Evolutionary conservation across 345 rosid genomes (phyloP), one percentile per base, ranked within the genome.

Genomic region (Eucalyptus polybractea): DNA sequence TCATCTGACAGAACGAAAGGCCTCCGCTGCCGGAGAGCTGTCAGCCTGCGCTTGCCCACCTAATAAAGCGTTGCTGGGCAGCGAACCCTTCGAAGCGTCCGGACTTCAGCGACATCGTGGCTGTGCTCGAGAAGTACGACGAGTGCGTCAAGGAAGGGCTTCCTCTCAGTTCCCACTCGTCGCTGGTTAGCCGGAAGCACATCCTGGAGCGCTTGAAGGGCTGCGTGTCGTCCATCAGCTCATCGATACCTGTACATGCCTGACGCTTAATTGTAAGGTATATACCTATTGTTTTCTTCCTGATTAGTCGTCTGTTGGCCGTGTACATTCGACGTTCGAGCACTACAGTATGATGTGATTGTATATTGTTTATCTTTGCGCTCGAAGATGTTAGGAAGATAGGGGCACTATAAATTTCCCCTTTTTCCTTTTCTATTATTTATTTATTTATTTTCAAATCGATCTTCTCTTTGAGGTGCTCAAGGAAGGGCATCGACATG

Each of bases 11-110:
- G 99, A 97, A 97, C 83, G 98, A 95, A 92, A 91, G 99, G 80
- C 99, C 99, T 29, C 98, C 99, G 13, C 81, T 98, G 89, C 99
- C 98, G 1, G 98, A 96, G 15, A 98, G 99, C 88, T 98, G 99
- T 80, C 99, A 95, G 92, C 98, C 98, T 1, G 99, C 95, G 2
- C 91, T 98, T 2, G 98, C 98, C 54, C 98, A 98, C 91, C 90
- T 98, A n/a, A 97, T 98, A 91, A 96, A 93, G 94, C 94, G 95
- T 6, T 98, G 99, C 89, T 96, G 99, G 99, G 96, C 98, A 2
- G 97, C 94, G 2, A 97, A 97, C 87, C 98, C 99, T 0, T 90
- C 98, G 2, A 98, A 96, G 92, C 93, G 99, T 89, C 99, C 99
- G 1, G 99, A 98, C 83, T 98, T 98, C 94, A 93, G 94, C 29